Percentiles rank a stretch among this genome's conserved stretches.
Conservation (phyloP, 352 stramenopile species). For the Globisporangium abappressorium region DNA sequence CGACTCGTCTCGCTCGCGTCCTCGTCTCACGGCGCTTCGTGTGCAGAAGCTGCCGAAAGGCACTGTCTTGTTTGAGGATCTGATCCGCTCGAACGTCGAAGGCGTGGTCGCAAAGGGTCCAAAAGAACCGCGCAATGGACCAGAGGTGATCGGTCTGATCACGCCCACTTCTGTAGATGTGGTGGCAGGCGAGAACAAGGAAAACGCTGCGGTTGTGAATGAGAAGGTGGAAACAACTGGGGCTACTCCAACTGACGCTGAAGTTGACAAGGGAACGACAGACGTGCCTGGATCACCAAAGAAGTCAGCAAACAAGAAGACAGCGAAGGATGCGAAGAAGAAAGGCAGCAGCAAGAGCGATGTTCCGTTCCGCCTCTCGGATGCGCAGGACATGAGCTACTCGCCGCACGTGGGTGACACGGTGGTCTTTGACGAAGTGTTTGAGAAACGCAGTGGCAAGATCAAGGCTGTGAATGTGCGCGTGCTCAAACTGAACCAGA, state of each 20-base stretch:
- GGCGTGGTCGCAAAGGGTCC: constrained; percentile 59
- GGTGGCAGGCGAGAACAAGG: constrained; percentile 10
- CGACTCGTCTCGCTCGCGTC: constrained; percentile 22
- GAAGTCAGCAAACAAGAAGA: constrained; percentile 6
- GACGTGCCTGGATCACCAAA: not conserved
- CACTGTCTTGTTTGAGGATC: constrained; percentile 61
- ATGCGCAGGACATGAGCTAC: constrained; percentile 67
- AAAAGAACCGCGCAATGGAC: constrained; percentile 61
- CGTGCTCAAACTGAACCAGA: constrained; percentile 54
- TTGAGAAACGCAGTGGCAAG: constrained; percentile 65
- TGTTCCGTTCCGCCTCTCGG: constrained; percentile 53
- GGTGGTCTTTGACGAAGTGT: constrained; percentile 63
- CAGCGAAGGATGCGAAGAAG: constrained; percentile 33
- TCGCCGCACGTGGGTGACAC: constrained; percentile 52
- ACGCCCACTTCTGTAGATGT: constrained; percentile 15
- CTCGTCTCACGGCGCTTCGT: constrained; percentile 58
- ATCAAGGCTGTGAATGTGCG: constrained; percentile 63
- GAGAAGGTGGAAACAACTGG: constrained; percentile 22
- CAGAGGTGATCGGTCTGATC: constrained; percentile 61
- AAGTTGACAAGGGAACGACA: not conserved
- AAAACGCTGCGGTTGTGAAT: not conserved
- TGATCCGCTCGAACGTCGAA: constrained; percentile 52
- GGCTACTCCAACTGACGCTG: not conserved
- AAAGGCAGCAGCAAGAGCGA: constrained; percentile 31
- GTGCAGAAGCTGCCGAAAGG: constrained; percentile 60